phyloP scores from a whole-genome alignment of 768 basidiomycete species.

The Cystobasidium tubakii region DNA sequence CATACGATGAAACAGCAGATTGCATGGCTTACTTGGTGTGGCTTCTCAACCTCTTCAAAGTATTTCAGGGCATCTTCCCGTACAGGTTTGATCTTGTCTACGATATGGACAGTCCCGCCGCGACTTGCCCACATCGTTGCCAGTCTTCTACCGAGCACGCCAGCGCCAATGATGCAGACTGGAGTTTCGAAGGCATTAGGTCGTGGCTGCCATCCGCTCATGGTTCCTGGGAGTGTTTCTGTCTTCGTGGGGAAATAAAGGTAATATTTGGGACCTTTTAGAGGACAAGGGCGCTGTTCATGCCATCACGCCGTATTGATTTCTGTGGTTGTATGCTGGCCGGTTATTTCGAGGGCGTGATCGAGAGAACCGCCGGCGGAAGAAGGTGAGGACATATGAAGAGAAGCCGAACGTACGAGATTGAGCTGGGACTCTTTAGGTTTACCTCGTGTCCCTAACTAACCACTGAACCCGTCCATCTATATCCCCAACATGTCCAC shows the following conservation, averaged over 20 bases:
- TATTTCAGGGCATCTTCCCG: neutral
- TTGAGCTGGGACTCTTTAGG: neutral
- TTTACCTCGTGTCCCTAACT: no score
- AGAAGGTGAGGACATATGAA: no score
- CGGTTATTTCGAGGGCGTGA: no score
- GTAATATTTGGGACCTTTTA: no score
- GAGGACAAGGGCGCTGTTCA: no score
- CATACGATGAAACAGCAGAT: no score
- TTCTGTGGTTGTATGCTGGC: no score
- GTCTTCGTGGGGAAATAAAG: neutral
- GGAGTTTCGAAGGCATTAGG: neutral
- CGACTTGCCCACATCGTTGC: constrained; percentile 11
- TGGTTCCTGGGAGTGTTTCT: neutral
- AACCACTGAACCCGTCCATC: no score
- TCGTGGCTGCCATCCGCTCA: neutral
- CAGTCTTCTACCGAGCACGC: constrained; percentile 6
- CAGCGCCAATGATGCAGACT: constrained; percentile 1
- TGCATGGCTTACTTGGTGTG: neutral
- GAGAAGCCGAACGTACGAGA: no score
- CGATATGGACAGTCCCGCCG: neutral
- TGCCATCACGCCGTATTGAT: no score
- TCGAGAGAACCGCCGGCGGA: neutral
- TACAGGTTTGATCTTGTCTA: neutral
- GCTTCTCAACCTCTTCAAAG: neutral
- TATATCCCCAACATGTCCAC: neutral